Percentiles rank a stretch among this genome's conserved stretches.
These are phyloP conservation scores for Suillus decipiens DNA, from an alignment of 768 basidiomycete species.

Conservation along the genomic window DNA sequence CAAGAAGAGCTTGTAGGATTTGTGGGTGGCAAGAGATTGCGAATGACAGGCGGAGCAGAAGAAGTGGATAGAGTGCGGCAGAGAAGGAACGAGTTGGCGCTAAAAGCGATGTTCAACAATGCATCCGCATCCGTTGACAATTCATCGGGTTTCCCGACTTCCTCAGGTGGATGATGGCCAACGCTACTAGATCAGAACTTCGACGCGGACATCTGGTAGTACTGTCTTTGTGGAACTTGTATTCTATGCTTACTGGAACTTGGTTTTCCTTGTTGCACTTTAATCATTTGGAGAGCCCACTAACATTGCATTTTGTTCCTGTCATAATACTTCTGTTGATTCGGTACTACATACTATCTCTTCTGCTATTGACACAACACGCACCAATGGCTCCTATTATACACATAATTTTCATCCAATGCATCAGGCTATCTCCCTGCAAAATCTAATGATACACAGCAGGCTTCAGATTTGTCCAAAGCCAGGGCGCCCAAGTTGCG, in stretches of 20 bases:
- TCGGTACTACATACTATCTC: not conserved
- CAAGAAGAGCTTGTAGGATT: constrained; percentile 84
- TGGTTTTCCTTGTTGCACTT: not conserved
- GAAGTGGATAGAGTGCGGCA: constrained; percentile 88
- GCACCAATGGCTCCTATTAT: not conserved
- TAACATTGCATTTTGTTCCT: constrained; percentile 1
- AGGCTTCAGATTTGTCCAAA: constrained; percentile 15
- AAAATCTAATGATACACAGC: constrained; percentile 6
- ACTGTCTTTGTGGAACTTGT: not conserved
- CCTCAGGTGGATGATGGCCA: not conserved
- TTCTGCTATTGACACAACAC: not conserved
- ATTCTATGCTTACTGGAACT: constrained; percentile 3
- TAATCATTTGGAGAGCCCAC: not conserved
- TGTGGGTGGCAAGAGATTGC: constrained; percentile 84
- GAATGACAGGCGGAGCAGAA: constrained; percentile 94
- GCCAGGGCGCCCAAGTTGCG: constrained; percentile 6
- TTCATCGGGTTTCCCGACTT: not conserved
- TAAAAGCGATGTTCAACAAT: constrained; percentile 83
- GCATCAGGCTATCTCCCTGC: not conserved
- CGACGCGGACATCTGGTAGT: not conserved
- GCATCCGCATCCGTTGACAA: constrained; percentile 12
- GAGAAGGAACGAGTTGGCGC: constrained; percentile 76
- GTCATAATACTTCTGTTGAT: not conserved
- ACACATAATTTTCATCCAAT: not conserved
- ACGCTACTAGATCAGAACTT: not conserved